These are phyloP conservation scores for Dioszegia crocea DNA, from an alignment of 768 basidiomycete genomes.

Conservation along the genomic window DNA sequence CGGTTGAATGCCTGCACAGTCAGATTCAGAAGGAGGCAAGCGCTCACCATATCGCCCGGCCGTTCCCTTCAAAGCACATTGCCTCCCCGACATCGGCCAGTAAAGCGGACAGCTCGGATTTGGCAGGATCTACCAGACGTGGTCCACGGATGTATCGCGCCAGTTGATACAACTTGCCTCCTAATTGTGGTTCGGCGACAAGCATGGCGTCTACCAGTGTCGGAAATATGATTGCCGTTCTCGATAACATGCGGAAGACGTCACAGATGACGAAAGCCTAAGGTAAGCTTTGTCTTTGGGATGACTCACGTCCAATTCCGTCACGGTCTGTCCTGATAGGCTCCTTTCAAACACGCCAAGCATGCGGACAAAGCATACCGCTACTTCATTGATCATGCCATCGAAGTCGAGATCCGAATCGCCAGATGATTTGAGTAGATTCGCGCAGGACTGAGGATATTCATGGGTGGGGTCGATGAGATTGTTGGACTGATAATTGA, in stretches of 20 bases:
- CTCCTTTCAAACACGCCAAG: background rate
- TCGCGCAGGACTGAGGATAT: constrained; percentile 20
- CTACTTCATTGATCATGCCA: background rate
- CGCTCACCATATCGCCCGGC: constrained; percentile 16
- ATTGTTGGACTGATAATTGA: constrained; percentile 13
- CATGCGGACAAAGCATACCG: background rate
- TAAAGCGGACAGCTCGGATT: constrained; percentile 6
- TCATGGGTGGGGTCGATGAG: background rate
- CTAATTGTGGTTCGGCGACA: background rate
- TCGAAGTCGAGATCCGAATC: constrained; percentile 5
- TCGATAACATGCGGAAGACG: background rate
- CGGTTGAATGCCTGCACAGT: constrained; percentile 18
- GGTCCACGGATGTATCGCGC: background rate
- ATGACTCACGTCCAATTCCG: no score
- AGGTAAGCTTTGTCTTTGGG: background rate
- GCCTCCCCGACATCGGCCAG: constrained; percentile 12
- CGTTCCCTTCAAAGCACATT: constrained; percentile 13
- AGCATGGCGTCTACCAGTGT: background rate
- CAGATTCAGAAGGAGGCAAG: background rate
- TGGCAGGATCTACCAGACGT: no score
- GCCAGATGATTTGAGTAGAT: constrained; percentile 27
- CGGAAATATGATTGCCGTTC: constrained; percentile 1
- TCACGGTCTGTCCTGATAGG: background rate
- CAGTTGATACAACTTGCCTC: background rate
- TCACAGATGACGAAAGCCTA: background rate